phyloP scores from a whole-genome alignment of 2,329 filamentous ascomycete species.

The Trichoderma afroharzianum region DNA sequence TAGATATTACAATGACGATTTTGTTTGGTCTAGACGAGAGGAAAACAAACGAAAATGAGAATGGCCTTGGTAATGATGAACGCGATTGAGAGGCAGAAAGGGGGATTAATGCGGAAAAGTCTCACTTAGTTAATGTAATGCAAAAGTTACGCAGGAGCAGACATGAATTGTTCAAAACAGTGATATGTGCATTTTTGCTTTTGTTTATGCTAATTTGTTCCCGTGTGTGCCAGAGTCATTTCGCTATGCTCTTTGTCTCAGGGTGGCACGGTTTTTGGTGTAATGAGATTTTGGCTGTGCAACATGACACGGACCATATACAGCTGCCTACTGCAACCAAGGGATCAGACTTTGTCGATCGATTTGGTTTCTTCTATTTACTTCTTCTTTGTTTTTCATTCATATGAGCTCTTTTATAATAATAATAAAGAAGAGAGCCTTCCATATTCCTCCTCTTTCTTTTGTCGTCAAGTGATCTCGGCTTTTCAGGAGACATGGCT shows the following conservation, averaged over 20 bases:
- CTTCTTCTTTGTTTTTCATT: neutral
- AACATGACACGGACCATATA: neutral
- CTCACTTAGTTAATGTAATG: neutral
- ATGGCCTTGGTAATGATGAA: neutral
- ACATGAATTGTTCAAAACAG: neutral
- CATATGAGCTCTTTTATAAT: neutral
- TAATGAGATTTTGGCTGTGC: neutral
- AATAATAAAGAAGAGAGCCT: neutral
- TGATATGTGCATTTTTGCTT: neutral
- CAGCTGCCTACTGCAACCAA: neutral
- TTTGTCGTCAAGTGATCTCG: neutral
- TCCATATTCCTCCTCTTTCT: neutral
- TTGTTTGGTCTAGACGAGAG: neutral
- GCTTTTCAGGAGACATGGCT: neutral
- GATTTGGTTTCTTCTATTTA: neutral
- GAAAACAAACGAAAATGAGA: neutral
- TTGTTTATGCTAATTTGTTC: neutral
- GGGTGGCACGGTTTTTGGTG: neutral
- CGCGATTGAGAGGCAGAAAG: neutral
- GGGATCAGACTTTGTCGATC: neutral
- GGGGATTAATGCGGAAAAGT: neutral
- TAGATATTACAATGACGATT: slow-evolving; percentile 3
- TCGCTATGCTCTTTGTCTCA: neutral
- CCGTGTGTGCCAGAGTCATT: neutral
- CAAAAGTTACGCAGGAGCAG: neutral